A percentile compares a stretch with the other conserved stretches of the same genome.
phyloP scores from a whole-genome alignment of 257 asterid genomes.

The Rhazya stricta region DNA sequence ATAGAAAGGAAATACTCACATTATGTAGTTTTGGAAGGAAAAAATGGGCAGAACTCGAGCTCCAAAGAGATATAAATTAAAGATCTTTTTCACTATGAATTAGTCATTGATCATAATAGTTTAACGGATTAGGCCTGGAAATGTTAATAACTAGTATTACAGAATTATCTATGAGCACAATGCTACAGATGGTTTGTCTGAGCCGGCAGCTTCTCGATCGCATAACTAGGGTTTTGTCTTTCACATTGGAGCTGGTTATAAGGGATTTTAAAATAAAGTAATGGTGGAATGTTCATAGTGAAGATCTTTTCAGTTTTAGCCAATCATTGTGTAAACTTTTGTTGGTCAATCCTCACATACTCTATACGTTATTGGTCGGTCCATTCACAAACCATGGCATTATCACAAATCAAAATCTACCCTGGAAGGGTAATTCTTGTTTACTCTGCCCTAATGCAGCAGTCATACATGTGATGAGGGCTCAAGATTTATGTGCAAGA shows the following conservation, averaged over 20 bases:
- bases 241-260: not conserved
- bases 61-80: too few relatives aligned
- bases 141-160: too few relatives aligned
- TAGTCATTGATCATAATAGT: too few relatives aligned
- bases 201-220: not conserved
- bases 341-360: not conserved
- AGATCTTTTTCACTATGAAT: not conserved
- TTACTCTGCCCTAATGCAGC: not conserved
- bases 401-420: not conserved
- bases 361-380: not conserved
- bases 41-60: too few relatives aligned
- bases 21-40: too few relatives aligned
- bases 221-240: conserved; percentile 16
- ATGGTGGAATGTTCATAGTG: not conserved
- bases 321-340: conserved; percentile 2
- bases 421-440: not conserved
- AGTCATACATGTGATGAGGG: too few relatives aligned
- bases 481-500: too few relatives aligned
- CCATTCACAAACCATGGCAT: not conserved
- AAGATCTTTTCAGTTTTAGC: conserved; percentile 1
- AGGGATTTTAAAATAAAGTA: not conserved
- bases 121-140: too few relatives aligned
- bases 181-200: too few relatives aligned
- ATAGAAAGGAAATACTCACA: not conserved
- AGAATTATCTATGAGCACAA: not conserved